phyloP scores from a whole-genome alignment of 768 basidiomycete species.

The Amanita molliuscula region DNA sequence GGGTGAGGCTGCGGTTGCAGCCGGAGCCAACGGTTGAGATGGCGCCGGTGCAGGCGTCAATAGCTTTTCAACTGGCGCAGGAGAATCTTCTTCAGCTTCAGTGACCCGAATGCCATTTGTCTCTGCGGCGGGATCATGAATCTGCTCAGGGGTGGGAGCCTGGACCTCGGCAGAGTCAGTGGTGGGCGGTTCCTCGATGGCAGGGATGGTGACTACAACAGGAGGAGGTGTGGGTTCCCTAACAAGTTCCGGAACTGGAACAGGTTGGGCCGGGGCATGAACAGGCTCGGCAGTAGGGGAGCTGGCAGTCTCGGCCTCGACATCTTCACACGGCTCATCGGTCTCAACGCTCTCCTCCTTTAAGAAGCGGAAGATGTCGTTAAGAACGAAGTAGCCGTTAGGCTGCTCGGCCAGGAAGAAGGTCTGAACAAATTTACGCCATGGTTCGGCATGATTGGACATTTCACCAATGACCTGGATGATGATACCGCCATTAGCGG shows the following conservation, averaged over 20 bases:
- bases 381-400: constrained; percentile 98
- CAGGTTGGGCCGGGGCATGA: constrained; percentile 18
- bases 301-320: constrained; percentile 22
- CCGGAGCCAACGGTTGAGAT: constrained; percentile 18
- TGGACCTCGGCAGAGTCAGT: constrained; percentile 21
- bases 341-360: constrained; percentile 88
- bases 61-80: constrained; percentile 14
- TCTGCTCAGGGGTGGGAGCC: constrained; percentile 29
- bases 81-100: constrained; percentile 26
- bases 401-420: constrained; percentile 99
- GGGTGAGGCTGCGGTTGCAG: constrained; percentile 20
- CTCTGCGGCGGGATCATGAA: constrained; percentile 18
- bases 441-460: constrained; percentile 84
- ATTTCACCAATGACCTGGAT: constrained; percentile 99
- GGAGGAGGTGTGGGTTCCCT: constrained; percentile 22
- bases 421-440: constrained; percentile 99
- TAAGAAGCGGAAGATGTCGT: constrained; percentile 99
- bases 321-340: constrained; percentile 45
- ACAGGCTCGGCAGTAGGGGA: constrained; percentile 19
- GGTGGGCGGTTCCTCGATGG: constrained; percentile 27
- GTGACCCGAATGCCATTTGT: constrained; percentile 27
- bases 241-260: constrained; percentile 22
- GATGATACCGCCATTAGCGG: constrained; percentile 91
- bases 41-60: constrained; percentile 21
- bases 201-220: constrained; percentile 28